These are phyloP conservation scores for Russula sp. DNA, from an alignment of 768 basidiomycete species.

Conservation along the genomic window DNA sequence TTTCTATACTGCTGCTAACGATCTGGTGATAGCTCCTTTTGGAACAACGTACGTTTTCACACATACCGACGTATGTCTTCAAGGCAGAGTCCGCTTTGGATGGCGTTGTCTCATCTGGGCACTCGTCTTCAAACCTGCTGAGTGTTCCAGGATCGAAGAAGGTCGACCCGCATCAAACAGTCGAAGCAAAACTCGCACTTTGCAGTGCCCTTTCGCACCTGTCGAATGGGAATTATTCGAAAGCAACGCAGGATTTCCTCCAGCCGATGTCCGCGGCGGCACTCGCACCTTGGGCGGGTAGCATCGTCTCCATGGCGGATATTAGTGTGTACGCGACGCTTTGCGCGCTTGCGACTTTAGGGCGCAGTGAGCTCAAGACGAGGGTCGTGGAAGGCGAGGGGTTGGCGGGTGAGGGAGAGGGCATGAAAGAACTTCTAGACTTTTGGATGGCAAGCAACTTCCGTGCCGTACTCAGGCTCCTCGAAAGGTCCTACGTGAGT, in stretches of 20 bases:
- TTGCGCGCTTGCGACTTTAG: conserved; percentile 74
- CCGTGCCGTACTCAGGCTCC: conserved; percentile 69
- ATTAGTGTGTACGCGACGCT: conserved; percentile 83
- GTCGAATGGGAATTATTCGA: conserved; percentile 66
- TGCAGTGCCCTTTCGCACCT: conserved; percentile 75
- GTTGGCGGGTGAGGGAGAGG: conserved; percentile 20
- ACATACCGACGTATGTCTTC: conserved; percentile 88
- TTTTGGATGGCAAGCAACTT: conserved; percentile 86
- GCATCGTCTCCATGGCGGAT: conserved; percentile 77
- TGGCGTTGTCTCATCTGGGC: conserved; percentile 36
- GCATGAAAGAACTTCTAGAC: conserved; percentile 68
- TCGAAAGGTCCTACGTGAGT: conserved; percentile 63
- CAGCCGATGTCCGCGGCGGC: conserved; percentile 59
- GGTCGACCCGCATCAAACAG: conserved; percentile 49
- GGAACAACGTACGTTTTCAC: conserved; percentile 80
- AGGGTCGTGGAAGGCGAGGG: conserved; percentile 46
- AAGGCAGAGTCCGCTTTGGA: conserved; percentile 94
- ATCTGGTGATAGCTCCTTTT: conserved; percentile 56
- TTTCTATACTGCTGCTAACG: conserved; percentile 9
- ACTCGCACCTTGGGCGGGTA: conserved; percentile 74
- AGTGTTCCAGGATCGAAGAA: conserved; percentile 34
- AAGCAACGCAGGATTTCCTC: conserved; percentile 70
- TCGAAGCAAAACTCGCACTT: conserved; percentile 73
- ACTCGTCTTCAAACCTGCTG: conserved; percentile 19
- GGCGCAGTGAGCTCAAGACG: conserved; percentile 62